phyloP scores from a whole-genome alignment of 2,329 filamentous ascomycete genomes.

The Xylaria sp. region DNA sequence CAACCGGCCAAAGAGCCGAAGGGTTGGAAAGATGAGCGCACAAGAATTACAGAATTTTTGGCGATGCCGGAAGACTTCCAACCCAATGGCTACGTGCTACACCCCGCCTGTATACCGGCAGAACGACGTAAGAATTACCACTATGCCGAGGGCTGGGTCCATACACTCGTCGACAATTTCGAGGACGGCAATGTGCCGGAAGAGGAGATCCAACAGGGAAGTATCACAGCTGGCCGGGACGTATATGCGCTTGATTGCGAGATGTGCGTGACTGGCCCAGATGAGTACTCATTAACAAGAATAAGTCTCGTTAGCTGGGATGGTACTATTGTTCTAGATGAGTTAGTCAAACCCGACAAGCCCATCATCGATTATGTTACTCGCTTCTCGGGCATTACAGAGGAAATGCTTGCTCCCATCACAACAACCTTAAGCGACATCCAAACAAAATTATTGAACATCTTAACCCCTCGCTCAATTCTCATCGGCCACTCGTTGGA shows the following conservation, averaged over 20 bases:
- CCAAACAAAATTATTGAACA: constrained; percentile 73
- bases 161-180: constrained; percentile 71
- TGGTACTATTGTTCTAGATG: constrained; percentile 80
- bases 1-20: constrained; percentile 67
- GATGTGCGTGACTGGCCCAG: constrained; percentile 89
- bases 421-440: constrained; percentile 86
- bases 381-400: constrained; percentile 88
- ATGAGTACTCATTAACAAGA: constrained; percentile 82
- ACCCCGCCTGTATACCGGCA: constrained; percentile 75
- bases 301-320: constrained; percentile 89
- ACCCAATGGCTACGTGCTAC: constrained; percentile 83
- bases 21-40: constrained; percentile 75
- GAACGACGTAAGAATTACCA: constrained; percentile 60
- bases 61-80: constrained; percentile 73
- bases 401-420: constrained; percentile 79
- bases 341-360: constrained; percentile 86
- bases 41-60: constrained; percentile 81
- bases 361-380: constrained; percentile 95
- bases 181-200: constrained; percentile 73
- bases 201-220: constrained; percentile 75
- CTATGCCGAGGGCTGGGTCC: constrained; percentile 77
- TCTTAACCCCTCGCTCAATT: constrained; percentile 75
- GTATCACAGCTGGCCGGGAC: constrained; percentile 79
- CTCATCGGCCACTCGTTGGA: constrained; percentile 83
- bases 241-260: constrained; percentile 91